A percentile compares a stretch with the other conserved stretches of the same genome.
These are phyloP conservation scores for Brassica rapa DNA, from an alignment of 345 rosid species.

Conservation along the genomic window DNA sequence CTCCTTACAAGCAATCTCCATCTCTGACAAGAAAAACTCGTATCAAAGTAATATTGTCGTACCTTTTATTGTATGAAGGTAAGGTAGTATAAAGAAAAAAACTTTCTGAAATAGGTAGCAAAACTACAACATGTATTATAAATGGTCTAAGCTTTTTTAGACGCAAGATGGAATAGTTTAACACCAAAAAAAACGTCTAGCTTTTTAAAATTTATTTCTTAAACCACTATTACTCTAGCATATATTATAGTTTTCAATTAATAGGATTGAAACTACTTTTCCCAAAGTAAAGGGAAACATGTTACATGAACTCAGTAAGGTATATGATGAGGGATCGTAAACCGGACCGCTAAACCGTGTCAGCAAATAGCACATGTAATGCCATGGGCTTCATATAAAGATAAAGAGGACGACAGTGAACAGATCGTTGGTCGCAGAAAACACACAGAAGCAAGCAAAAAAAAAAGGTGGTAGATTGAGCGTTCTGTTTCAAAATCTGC, in stretches of 20 bases:
- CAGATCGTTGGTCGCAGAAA: neutral
- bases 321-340: neutral
- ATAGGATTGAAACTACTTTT: neutral
- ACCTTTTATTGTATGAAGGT: neutral
- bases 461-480: no score
- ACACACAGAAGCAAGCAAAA: no score
- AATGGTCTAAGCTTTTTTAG: neutral
- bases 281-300: neutral
- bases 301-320: neutral
- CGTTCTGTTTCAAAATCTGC: no score
- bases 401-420: neutral
- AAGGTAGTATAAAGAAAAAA: neutral
- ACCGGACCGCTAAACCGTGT: neutral
- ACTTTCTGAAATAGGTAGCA: neutral
- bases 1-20: constrained; percentile 59
- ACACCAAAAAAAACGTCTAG: neutral
- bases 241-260: neutral
- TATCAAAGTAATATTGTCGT: neutral
- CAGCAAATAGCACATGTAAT: neutral
- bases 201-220: neutral
- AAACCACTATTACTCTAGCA: neutral
- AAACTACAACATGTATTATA: neutral
- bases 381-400: neutral
- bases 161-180: neutral
- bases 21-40: constrained; percentile 30